Percentiles rank a stretch among this genome's conserved stretches.
These are phyloP conservation scores for Pseudozyma sp. DNA, from an alignment of 1,284 basidiomycete genomes.

Conservation along the genomic window DNA sequence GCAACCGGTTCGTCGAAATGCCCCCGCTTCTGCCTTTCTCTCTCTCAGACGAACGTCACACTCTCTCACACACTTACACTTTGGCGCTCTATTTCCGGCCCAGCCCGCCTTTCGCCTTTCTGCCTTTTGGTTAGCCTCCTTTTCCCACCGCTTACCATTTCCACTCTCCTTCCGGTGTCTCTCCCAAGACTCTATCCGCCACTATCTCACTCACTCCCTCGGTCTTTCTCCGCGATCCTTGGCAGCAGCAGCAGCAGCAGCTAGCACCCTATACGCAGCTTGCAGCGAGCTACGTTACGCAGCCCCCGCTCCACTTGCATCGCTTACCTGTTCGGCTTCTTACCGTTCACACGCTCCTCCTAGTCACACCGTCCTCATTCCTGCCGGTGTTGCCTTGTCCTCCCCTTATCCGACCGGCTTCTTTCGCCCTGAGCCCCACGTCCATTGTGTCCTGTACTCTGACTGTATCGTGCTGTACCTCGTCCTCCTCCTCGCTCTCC, in stretches of 20 bases:
- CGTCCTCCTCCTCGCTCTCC: background rate
- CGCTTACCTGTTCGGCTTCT: no score
- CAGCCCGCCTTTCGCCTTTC: background rate
- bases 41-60: background rate
- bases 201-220: background rate
- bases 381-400: background rate
- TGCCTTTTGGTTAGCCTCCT: background rate
- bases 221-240: conserved; percentile 6
- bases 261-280: background rate
- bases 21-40: background rate
- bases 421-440: background rate
- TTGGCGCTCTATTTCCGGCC: background rate
- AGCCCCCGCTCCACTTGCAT: no score
- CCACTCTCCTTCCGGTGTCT: background rate
- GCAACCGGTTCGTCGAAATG: no score
- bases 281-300: background rate
- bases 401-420: background rate
- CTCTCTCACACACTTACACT: background rate
- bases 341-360: no score
- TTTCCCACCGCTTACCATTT: background rate
- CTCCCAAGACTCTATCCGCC: background rate
- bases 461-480: background rate
- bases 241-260: conserved; percentile 5
- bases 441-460: background rate
- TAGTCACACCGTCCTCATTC: no score